Conservation (phyloP, 2,329 filamentous ascomycete species). For the Cladobotryum protrusum region DNA sequence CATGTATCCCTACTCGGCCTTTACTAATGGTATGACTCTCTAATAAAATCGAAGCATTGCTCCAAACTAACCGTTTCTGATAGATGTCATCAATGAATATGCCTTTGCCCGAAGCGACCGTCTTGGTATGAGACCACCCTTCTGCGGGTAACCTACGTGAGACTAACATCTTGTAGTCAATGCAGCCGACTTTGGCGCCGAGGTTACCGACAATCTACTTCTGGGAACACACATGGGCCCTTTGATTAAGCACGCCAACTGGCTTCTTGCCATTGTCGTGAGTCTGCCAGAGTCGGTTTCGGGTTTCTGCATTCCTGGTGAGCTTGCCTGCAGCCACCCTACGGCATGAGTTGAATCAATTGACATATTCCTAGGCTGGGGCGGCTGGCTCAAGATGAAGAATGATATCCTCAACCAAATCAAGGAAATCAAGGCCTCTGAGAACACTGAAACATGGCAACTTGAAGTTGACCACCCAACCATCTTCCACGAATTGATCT, state of each 20-base stretch:
- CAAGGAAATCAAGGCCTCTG: constrained; percentile 27
- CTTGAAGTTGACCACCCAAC: constrained; percentile 29
- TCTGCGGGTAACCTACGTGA: neutral
- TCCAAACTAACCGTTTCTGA: no score
- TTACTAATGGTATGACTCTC: constrained; percentile 28
- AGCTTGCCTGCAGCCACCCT: constrained; percentile 2
- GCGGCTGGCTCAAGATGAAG: constrained; percentile 34
- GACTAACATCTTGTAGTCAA: constrained; percentile 21
- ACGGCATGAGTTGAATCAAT: constrained; percentile 10
- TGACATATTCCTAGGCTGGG: constrained; percentile 24
- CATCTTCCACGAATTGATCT: constrained; percentile 30
- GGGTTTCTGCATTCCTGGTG: constrained; percentile 27
- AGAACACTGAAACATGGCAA: constrained; percentile 27
- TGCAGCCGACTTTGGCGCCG: constrained; percentile 27
- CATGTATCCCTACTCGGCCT: constrained; percentile 33
- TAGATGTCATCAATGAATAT: constrained; percentile 36
- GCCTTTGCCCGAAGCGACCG: constrained; percentile 31
- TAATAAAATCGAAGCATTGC: no score
- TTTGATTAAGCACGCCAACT: constrained; percentile 30
- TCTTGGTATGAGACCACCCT: constrained; percentile 17
- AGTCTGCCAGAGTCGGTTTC: constrained; percentile 30
- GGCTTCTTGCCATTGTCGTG: constrained; percentile 30
- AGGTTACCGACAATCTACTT: constrained; percentile 30
- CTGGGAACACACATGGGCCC: constrained; percentile 33
- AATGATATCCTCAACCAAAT: constrained; percentile 32